phyloP scores from a whole-genome alignment of 2,329 filamentous ascomycete species.

The Tolypocladium tundrense region DNA sequence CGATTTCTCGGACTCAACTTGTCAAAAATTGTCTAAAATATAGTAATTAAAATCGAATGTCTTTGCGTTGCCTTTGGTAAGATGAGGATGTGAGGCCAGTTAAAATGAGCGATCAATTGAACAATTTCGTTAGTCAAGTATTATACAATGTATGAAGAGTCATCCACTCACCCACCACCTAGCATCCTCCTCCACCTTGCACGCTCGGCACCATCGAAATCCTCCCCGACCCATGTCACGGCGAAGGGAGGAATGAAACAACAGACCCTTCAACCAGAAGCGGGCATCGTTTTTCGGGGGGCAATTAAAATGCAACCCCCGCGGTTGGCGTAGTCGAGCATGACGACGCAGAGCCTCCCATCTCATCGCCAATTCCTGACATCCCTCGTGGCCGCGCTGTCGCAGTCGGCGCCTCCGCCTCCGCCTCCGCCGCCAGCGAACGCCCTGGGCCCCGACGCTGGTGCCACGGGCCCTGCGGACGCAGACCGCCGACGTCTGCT shows the following conservation, averaged over 20 bases:
- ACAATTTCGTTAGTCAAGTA: not conserved
- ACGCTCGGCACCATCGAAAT: not conserved
- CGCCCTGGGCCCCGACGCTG: not conserved
- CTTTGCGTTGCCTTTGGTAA: not conserved
- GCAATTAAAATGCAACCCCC: not conserved
- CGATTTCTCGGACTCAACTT: not conserved
- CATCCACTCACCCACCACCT: not conserved
- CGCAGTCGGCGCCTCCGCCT: conserved; percentile 8
- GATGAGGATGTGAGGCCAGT: not conserved
- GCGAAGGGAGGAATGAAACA: not conserved
- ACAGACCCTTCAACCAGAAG: not conserved
- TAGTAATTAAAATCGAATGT: not conserved
- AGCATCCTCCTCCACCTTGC: not conserved
- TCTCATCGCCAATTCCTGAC: conserved; percentile 36
- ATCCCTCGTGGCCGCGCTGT: conserved; percentile 35
- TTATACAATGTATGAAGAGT: not conserved
- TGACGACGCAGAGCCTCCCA: conserved; percentile 5
- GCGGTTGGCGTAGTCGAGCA: not conserved
- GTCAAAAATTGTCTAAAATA: not conserved
- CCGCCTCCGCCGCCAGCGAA: not conserved
- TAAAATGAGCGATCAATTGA: not conserved
- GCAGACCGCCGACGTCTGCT: conserved; percentile 40
- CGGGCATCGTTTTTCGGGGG: not conserved
- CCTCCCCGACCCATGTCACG: not conserved
- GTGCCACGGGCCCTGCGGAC: not conserved